A percentile compares a stretch with the other conserved stretches of the same genome.
These are phyloP conservation scores for Yamadazyma olivae DNA, from an alignment of 805 yeast genomes.

Conservation along the genomic window DNA sequence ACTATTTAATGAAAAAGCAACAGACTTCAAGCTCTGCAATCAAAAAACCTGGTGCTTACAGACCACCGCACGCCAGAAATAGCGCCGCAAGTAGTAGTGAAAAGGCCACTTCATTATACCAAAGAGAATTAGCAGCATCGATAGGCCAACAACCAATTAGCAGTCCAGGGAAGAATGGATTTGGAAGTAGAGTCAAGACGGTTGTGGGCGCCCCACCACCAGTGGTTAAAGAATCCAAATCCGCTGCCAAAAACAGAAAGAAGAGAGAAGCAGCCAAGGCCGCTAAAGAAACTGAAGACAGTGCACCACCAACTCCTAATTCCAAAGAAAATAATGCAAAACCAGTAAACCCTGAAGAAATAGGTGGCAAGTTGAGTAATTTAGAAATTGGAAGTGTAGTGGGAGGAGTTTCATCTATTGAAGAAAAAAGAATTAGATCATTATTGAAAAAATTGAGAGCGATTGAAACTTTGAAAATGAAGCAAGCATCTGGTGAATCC, in stretches of 20 bases:
- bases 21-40: slow-evolving; percentile 28
- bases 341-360: slow-evolving; percentile 6
- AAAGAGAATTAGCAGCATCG: slow-evolving; percentile 45
- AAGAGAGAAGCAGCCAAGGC: slow-evolving; percentile 49
- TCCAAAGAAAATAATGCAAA: slow-evolving; percentile 1
- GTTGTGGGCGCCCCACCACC: slow-evolving; percentile 60
- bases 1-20: slow-evolving; percentile 44
- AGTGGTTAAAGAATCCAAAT: slow-evolving; percentile 49
- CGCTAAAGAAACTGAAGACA: slow-evolving; percentile 9
- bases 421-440: slow-evolving; percentile 90
- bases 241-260: slow-evolving; percentile 72
- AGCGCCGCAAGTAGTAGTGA: slow-evolving; percentile 22
- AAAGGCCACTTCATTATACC: slow-evolving; percentile 51
- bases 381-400: slow-evolving; percentile 39
- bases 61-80: slow-evolving; percentile 93
- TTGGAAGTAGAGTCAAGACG: slow-evolving; percentile 24
- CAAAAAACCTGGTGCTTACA: slow-evolving; percentile 83
- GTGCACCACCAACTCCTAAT: slow-evolving; percentile 11
- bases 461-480: slow-evolving; percentile 84
- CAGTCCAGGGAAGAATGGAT: slow-evolving; percentile 7
- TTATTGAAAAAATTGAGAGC: slow-evolving; percentile 92
- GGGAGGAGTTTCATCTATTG: slow-evolving; percentile 68
- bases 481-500: slow-evolving; percentile 77
- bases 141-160: slow-evolving; percentile 17
- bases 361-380: slow-evolving; percentile 3